Conservation (phyloP, 371 early-diverging fungal species). For the Actinomortierella wolfii region DNA sequence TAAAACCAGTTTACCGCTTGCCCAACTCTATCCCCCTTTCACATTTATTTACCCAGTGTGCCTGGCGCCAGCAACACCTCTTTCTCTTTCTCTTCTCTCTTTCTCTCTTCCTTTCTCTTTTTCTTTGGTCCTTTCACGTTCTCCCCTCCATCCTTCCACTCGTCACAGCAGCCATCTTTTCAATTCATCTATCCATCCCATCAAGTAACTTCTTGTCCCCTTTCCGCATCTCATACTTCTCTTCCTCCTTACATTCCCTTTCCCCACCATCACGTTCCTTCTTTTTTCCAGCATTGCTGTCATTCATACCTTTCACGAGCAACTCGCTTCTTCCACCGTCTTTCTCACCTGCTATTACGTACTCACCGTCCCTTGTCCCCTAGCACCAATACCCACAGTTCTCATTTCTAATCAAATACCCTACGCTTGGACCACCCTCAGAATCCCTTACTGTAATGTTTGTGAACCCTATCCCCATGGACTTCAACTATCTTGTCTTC, state of each 20-base stretch:
- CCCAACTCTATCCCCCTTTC: not conserved
- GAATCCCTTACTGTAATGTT: too few species aligned
- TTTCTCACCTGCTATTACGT: not conserved
- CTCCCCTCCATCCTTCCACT: not conserved
- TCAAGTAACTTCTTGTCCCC: not conserved
- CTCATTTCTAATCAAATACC: not conserved
- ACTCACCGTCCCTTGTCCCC: not conserved
- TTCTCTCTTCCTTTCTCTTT: not conserved
- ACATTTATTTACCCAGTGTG: not conserved
- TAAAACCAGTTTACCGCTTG: not conserved
- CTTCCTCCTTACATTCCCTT: not conserved
- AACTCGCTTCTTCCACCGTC: not conserved
- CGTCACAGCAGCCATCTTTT: not conserved
- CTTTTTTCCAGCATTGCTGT: too few species aligned
- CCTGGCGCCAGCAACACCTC: too few species aligned
- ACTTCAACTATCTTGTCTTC: not conserved
- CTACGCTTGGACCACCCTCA: slow-evolving; percentile 5
- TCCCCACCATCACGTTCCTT: not conserved
- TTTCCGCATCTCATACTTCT: not conserved
- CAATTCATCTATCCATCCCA: not conserved
- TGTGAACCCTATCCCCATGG: not conserved
- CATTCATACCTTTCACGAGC: not conserved
- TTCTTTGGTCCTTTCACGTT: not conserved
- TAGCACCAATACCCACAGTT: not conserved
- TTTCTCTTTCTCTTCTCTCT: not conserved